These are phyloP conservation scores for Mollisiaceae sp. DNA, from an alignment of 2,329 filamentous ascomycete species.

Conservation along the genomic window DNA sequence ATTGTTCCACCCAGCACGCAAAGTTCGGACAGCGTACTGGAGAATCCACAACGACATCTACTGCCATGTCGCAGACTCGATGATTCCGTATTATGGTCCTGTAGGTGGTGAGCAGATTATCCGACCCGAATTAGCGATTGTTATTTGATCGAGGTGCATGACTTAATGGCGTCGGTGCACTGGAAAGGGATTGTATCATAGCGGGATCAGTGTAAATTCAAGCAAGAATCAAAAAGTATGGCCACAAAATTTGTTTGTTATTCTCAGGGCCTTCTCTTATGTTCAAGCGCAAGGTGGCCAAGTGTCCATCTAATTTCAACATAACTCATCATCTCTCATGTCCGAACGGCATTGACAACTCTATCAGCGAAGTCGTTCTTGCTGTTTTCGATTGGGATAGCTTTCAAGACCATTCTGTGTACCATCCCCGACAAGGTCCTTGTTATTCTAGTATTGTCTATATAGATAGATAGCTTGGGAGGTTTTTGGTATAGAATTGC, in stretches of 20 bases:
- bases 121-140: slow-evolving; percentile 80
- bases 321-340: too few species aligned
- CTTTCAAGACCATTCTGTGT: too few species aligned
- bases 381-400: too few species aligned
- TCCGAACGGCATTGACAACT: too few species aligned
- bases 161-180: neutral
- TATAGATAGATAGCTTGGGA: too few species aligned
- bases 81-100: slow-evolving; percentile 95
- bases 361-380: too few species aligned
- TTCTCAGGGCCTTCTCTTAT: neutral
- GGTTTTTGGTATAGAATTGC: neutral
- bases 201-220: slow-evolving; percentile 1
- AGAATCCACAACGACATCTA: slow-evolving; percentile 96
- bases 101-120: slow-evolving; percentile 81
- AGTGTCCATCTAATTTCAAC: neutral
- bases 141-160: slow-evolving; percentile 60
- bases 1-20: slow-evolving; percentile 93
- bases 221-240: slow-evolving; percentile 3
- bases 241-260: neutral
- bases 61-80: slow-evolving; percentile 88
- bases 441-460: too few species aligned
- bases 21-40: slow-evolving; percentile 96
- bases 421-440: too few species aligned
- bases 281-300: neutral
- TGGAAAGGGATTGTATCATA: slow-evolving; percentile 9